Percentiles rank a stretch among this genome's conserved stretches.
Conservation (phyloP, 495 filamentous ascomycete genomes). For the Cercophora scortea region DNA sequence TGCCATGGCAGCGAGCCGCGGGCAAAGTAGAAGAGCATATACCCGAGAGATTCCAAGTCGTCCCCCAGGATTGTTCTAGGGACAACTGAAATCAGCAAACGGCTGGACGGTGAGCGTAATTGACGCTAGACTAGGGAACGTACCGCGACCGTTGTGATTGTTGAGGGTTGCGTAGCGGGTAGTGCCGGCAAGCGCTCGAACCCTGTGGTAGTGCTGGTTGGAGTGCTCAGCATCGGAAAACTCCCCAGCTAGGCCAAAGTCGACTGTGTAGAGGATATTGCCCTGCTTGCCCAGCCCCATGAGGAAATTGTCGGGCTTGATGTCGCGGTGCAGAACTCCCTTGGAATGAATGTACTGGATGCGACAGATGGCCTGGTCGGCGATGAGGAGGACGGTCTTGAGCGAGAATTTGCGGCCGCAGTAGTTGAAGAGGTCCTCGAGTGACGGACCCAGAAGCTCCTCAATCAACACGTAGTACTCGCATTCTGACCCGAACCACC, state of each 20-base stretch:
- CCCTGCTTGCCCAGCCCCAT: slow-evolving; percentile 26
- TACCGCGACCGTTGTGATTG: slow-evolving; percentile 16
- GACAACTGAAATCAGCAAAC: too few relatives aligned
- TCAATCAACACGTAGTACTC: slow-evolving; percentile 24
- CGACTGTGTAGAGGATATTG: slow-evolving; percentile 22
- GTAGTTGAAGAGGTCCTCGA: slow-evolving; percentile 26
- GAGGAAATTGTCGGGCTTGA: slow-evolving; percentile 30
- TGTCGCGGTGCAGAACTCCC: slow-evolving; percentile 24
- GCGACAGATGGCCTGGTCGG: slow-evolving; percentile 23
- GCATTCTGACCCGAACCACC: slow-evolving; percentile 11
- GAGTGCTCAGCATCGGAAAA: slow-evolving; percentile 7
- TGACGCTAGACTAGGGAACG: too few relatives aligned
- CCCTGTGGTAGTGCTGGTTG: slow-evolving; percentile 4
- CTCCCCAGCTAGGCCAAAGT: slow-evolving; percentile 21
- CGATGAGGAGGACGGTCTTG: slow-evolving; percentile 28
- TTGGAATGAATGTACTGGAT: slow-evolving; percentile 24
- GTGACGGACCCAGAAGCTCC: slow-evolving; percentile 28
- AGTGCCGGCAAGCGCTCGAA: neutral
- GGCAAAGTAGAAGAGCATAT: slow-evolving; percentile 29
- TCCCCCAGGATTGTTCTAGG: slow-evolving; percentile 27
- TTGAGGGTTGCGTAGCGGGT: slow-evolving; percentile 12
- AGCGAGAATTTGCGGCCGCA: slow-evolving; percentile 24
- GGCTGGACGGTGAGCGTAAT: too few relatives aligned
- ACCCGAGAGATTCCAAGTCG: slow-evolving; percentile 34
- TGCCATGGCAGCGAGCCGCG: slow-evolving; percentile 32